Evolutionary conservation across 345 rosid species (phyloP), one percentile per base, ranked within the genome.

Genomic region (Corymbia maculata): DNA sequence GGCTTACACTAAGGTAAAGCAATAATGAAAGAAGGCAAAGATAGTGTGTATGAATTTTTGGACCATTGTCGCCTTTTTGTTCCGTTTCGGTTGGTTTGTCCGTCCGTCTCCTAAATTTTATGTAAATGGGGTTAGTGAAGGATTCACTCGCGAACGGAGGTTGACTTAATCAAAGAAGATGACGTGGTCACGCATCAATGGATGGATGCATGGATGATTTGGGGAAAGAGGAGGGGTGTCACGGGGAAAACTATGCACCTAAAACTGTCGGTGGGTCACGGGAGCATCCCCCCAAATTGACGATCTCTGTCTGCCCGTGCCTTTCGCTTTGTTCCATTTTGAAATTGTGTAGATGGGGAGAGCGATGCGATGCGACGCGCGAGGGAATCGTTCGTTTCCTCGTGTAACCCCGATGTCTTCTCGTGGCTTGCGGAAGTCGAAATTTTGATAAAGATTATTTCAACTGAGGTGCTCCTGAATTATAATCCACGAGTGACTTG

Each of bases 251-350:
- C 57, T 26, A 7, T 51, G 59, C 53, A 51, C 88, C 88, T n/a
- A 87, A 70, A 70, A 87, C 85, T 32, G 88, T 87, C 88, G 88
- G 88, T 70, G 84, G 59, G 88, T 87, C 49, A 75, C 85, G 84
- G 85, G 5, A 68, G 75, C 75, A 13, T 44, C 75, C 57, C 21
- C 50, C 47, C 85, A n/a, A 68, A 50, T n/a, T 24, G 14, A 1
- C 32, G 52, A 49, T 36, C 82, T 36, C 26, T 19, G 84, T 44
- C 42, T 36, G 42, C 42, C 42, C 84, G 45, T 2, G 24, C 19
- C 36, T 3, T 61, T 59, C 26, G 82, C 45, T 22, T 45, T 49
- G 45, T 66, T 51, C 53, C 5, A 4, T 50, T 50, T 61, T 49
- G 88, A 66, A n/a, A 49, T 26, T 15, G 32, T 24, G 80, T 32